phyloP scores from a whole-genome alignment of 768 basidiomycete genomes.

The Macrocybe gigantea region DNA sequence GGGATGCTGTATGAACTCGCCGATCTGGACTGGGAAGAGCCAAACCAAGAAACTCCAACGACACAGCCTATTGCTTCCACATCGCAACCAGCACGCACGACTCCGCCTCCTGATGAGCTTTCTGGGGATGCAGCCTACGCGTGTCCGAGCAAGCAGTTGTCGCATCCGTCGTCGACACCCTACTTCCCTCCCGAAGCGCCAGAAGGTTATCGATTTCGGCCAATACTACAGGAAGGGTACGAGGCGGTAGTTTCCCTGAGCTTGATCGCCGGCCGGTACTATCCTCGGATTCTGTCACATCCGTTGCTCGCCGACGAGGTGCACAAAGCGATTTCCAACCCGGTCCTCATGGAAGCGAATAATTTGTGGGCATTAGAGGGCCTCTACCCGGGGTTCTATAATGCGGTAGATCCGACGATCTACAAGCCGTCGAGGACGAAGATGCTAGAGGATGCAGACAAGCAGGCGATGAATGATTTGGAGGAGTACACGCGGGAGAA shows the following conservation, averaged over 20 bases:
- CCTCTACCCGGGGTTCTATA: conserved; percentile 57
- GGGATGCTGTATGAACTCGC: conserved; percentile 78
- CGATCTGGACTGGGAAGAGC: conserved; percentile 65
- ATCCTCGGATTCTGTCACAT: conserved; percentile 64
- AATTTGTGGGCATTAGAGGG: conserved; percentile 68
- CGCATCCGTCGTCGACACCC: conserved; percentile 14
- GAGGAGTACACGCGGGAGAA: conserved; percentile 29
- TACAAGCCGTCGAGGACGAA: conserved; percentile 44
- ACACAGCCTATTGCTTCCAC: neutral
- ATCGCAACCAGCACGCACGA: conserved; percentile 4
- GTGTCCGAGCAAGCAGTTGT: conserved; percentile 11
- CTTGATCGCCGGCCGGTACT: conserved; percentile 76
- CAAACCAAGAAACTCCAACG: conserved; percentile 7
- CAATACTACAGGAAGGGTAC: conserved; percentile 52
- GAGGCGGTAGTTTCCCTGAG: conserved; percentile 67
- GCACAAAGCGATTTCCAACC: conserved; percentile 27
- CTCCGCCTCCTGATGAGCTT: conserved; percentile 1
- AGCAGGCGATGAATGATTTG: conserved; percentile 37
- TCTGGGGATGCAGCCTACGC: neutral
- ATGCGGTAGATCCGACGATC: conserved; percentile 61
- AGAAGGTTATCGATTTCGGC: conserved; percentile 61
- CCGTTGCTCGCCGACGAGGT: conserved; percentile 46
- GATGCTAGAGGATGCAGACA: conserved; percentile 64
- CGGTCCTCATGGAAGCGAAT: conserved; percentile 3
- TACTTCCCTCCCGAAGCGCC: conserved; percentile 58